Percentiles rank a stretch among this genome's conserved stretches.
Conservation (phyloP, 495 filamentous ascomycete species). For the Aspergillus sclerotioniger region DNA sequence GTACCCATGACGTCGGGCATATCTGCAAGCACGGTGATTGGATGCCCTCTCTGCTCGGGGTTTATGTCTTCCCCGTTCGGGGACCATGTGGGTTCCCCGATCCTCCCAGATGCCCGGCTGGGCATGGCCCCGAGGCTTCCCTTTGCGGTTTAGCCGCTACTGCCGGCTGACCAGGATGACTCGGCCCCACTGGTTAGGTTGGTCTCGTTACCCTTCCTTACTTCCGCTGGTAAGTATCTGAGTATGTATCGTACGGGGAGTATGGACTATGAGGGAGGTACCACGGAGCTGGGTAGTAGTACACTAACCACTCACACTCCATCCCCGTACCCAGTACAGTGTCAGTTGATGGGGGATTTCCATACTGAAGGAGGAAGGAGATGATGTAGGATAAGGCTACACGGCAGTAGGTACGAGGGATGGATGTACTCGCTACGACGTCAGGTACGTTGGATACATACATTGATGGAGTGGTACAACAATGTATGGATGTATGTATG, state of each 20-base stretch:
- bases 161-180: no score
- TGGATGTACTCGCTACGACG: no score
- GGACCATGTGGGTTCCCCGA: constrained; percentile 26
- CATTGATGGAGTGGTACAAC: background rate
- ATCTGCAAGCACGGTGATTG: constrained; percentile 11
- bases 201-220: no score
- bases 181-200: no score
- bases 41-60: constrained; percentile 19
- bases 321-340: no score
- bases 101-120: constrained; percentile 16
- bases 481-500: background rate
- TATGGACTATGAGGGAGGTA: background rate
- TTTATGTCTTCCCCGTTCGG: constrained; percentile 17
- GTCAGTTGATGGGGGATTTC: background rate
- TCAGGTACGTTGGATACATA: background rate
- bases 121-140: background rate
- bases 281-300: no score
- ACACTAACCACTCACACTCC: no score
- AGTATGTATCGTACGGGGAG: background rate
- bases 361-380: background rate
- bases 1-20: constrained; percentile 7
- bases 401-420: background rate
- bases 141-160: constrained; percentile 8
- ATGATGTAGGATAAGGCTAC: background rate
- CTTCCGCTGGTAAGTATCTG: background rate